phyloP scores from a whole-genome alignment of 2,329 filamentous ascomycete genomes.

The Ilyonectria robusta region DNA sequence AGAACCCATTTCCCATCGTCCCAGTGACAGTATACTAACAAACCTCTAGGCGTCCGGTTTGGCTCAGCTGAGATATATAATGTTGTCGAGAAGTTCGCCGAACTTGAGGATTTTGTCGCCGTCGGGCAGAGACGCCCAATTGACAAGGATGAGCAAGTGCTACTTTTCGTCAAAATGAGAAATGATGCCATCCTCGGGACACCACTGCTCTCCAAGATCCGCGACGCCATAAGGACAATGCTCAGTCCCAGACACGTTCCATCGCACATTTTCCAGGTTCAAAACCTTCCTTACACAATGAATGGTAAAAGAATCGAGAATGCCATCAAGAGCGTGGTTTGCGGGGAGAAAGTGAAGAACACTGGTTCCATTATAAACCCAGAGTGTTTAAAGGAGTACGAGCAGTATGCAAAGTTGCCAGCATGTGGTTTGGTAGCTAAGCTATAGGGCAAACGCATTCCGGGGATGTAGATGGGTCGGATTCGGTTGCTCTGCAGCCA shows the following conservation, averaged over 20 bases:
- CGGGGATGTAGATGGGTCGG: too few relatives aligned
- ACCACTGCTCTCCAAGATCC: not conserved
- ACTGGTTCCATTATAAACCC: not conserved
- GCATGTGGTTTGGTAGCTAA: not conserved
- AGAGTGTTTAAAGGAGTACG: not conserved
- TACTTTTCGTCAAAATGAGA: not conserved
- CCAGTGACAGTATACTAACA: not conserved
- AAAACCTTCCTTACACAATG: not conserved
- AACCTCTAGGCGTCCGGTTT: not conserved
- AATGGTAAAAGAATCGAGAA: not conserved
- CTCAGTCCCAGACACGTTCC: not conserved
- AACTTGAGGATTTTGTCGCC: not conserved
- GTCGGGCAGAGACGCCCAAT: not conserved
- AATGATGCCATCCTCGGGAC: not conserved
- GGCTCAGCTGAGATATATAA: not conserved
- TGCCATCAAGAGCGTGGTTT: not conserved
- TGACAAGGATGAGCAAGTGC: not conserved
- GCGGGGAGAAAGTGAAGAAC: not conserved
- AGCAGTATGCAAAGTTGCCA: not conserved
- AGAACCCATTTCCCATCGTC: not conserved
- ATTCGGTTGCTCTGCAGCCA: too few relatives aligned
- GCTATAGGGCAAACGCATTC: not conserved
- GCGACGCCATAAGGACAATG: not conserved
- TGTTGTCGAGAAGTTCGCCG: not conserved
- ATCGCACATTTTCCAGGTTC: not conserved